Conservation (phyloP, 108 stramenopile species). For the Discostella stelligeroides region DNA sequence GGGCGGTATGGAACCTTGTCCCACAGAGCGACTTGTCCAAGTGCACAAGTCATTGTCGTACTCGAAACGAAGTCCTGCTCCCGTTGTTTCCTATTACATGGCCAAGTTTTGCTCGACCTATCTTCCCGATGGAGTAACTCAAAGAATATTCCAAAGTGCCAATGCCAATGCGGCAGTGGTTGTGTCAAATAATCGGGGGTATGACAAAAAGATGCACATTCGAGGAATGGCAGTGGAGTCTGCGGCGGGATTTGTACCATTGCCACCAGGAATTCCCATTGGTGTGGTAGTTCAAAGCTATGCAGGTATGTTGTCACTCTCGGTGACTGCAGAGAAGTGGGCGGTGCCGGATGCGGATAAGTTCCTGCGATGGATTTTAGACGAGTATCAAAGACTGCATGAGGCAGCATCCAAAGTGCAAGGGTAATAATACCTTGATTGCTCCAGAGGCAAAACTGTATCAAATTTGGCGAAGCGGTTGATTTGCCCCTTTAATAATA, state of each 20-base stretch:
- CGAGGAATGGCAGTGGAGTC: constrained; percentile 66
- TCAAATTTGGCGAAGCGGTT: too few species aligned
- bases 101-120: constrained; percentile 52
- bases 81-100: constrained; percentile 57
- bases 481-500: too few species aligned
- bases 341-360: constrained; percentile 85
- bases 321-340: constrained; percentile 78
- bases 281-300: constrained; percentile 81
- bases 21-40: constrained; percentile 56
- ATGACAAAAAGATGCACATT: constrained; percentile 65
- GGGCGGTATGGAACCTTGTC: constrained; percentile 2
- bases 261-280: constrained; percentile 83
- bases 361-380: constrained; percentile 76
- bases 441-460: too few species aligned
- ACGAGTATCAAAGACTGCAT: constrained; percentile 67
- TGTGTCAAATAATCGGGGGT: constrained; percentile 75
- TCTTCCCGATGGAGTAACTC: constrained; percentile 49
- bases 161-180: constrained; percentile 77
- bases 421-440: background rate
- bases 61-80: constrained; percentile 71
- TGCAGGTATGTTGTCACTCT: constrained; percentile 58
- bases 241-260: constrained; percentile 77
- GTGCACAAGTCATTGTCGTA: constrained; percentile 59
- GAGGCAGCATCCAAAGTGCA: constrained; percentile 37
- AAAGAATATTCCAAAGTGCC: constrained; percentile 56